A percentile compares a stretch with the other conserved stretches of the same genome.
Evolutionary conservation across 1,284 basidiomycete genomes (phyloP).

Genomic region (Rhizoctonia solani): DNA sequence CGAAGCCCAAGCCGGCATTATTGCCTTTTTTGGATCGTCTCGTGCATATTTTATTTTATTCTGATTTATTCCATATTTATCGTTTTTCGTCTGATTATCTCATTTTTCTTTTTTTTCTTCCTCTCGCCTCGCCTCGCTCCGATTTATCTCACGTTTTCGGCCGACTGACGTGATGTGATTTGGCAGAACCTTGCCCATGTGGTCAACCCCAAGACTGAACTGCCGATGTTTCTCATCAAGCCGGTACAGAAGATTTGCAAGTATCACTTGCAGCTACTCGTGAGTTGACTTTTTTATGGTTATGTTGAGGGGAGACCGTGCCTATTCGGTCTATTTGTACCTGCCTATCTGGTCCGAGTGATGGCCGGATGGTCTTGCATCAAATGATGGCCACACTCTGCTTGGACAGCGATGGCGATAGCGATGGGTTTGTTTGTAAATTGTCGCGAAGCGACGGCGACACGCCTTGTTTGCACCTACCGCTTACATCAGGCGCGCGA

Average conservation of each 20-base stretch:
- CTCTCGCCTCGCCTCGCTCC: not conserved
- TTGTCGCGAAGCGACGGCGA: too few relatives aligned
- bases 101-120: not conserved
- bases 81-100: not conserved
- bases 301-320: conserved; percentile 3
- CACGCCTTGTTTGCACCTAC: too few relatives aligned
- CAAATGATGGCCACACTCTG: too few relatives aligned
- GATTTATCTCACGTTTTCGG: too few relatives aligned
- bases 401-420: too few relatives aligned
- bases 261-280: conserved; percentile 69
- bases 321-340: too few relatives aligned
- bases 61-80: not conserved
- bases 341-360: too few relatives aligned
- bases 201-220: conserved; percentile 83
- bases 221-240: conserved; percentile 83
- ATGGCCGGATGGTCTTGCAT: too few relatives aligned
- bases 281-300: conserved; percentile 44
- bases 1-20: not conserved
- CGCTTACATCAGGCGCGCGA: too few relatives aligned
- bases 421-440: too few relatives aligned
- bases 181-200: conserved; percentile 47
- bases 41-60: not conserved
- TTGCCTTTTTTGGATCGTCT: not conserved
- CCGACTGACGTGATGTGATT: not conserved
- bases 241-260: conserved; percentile 80